Evolutionary conservation across 2,329 filamentous ascomycete genomes (phyloP).

Genomic region (Sporothrix brasiliensis): DNA sequence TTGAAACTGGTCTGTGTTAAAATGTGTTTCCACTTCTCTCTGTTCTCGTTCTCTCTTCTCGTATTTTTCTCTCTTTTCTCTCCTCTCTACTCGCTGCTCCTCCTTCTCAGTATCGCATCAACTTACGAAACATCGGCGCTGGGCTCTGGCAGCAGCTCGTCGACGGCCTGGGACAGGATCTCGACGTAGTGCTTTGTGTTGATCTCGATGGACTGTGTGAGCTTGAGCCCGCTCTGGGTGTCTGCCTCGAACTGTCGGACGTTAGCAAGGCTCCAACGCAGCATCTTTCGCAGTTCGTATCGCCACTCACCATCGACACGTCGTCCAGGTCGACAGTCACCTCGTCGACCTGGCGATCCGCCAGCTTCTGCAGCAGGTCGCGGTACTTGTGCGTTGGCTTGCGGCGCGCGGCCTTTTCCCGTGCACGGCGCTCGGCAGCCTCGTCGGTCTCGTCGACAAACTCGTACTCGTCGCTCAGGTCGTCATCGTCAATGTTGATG

Average conservation of each 20-base stretch:
- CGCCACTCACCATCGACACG: slow-evolving; percentile 66
- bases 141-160: slow-evolving; percentile 80
- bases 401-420: slow-evolving; percentile 53
- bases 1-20: slow-evolving; percentile 68
- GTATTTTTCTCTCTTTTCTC: no score
- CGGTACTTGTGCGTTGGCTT: slow-evolving; percentile 82
- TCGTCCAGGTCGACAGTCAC: slow-evolving; percentile 90
- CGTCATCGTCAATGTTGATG: slow-evolving; percentile 84
- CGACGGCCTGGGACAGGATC: slow-evolving; percentile 82
- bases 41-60: no score
- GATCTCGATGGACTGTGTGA: slow-evolving; percentile 81
- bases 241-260: slow-evolving; percentile 70
- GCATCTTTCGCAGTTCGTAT: background rate
- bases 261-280: background rate
- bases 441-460: slow-evolving; percentile 83
- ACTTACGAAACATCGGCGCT: slow-evolving; percentile 69
- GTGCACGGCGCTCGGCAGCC: slow-evolving; percentile 54
- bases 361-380: slow-evolving; percentile 81
- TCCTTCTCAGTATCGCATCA: background rate
- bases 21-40: background rate
- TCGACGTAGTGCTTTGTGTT: slow-evolving; percentile 98
- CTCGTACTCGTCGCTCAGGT: slow-evolving; percentile 86
- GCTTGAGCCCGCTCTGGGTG: slow-evolving; percentile 66
- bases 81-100: no score
- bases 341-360: slow-evolving; percentile 76